phyloP scores from a whole-genome alignment of 2,329 filamentous ascomycete species.

The Talaromyces sp. region DNA sequence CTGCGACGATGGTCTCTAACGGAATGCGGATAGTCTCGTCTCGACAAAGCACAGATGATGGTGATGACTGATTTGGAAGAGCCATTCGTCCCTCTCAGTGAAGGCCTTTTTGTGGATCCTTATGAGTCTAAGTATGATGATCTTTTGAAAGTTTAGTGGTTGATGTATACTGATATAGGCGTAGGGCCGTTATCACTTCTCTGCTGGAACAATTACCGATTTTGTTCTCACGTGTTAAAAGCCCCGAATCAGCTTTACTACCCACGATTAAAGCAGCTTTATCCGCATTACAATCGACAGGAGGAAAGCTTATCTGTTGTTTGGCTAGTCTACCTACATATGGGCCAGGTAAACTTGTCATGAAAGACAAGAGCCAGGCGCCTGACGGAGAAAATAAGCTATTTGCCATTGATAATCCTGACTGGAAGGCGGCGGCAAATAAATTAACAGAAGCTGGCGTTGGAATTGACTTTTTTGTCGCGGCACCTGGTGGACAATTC shows the following conservation, averaged over 20 bases:
- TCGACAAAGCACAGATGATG: conserved; percentile 93
- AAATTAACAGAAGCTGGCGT: conserved; percentile 84
- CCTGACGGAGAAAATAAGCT: conserved; percentile 90
- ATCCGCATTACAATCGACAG: conserved; percentile 76
- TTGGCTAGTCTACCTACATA: conserved; percentile 83
- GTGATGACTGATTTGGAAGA: conserved; percentile 98
- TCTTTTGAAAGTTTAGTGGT: not conserved
- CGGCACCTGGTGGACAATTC: conserved; percentile 82
- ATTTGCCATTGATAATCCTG: conserved; percentile 81
- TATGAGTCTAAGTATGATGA: conserved; percentile 68
- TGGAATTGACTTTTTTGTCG: conserved; percentile 91
- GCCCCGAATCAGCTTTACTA: conserved; percentile 82
- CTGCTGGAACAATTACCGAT: conserved; percentile 76
- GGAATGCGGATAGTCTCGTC: conserved; percentile 50
- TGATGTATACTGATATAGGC: not conserved
- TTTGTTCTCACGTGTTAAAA: conserved; percentile 83
- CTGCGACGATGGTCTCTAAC: conserved; percentile 24
- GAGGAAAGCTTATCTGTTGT: conserved; percentile 87
- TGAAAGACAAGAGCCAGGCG: conserved; percentile 80
- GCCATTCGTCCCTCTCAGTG: conserved; percentile 85
- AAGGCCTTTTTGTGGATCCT: conserved; percentile 91
- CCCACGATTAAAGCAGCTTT: conserved; percentile 78
- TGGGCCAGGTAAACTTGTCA: conserved; percentile 78
- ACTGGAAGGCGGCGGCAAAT: conserved; percentile 77
- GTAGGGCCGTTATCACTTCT: conserved; percentile 70